Conservation (phyloP, 441 rosid genomes). For the Euphorbia corollata region DNA sequence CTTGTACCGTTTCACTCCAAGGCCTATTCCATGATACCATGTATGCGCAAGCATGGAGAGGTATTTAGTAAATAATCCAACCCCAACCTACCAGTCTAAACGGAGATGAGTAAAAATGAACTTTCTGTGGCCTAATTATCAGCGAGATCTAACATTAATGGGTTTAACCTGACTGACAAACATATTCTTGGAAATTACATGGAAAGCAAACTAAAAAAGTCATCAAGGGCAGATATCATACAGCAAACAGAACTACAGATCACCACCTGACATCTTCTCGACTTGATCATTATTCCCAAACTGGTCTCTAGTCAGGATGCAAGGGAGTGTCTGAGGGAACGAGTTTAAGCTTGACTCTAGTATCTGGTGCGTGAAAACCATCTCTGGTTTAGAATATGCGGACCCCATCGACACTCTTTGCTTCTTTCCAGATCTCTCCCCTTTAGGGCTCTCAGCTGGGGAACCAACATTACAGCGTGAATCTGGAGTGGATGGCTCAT, state of each 20-base stretch:
- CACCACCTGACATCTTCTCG: conserved; percentile 47
- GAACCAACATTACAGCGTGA: conserved; percentile 54
- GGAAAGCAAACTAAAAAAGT: conserved; percentile 21
- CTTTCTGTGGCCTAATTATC: conserved; percentile 28
- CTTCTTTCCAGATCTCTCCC: conserved; percentile 61
- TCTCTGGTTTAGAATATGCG: conserved; percentile 38
- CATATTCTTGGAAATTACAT: conserved; percentile 25
- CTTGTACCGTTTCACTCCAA: not conserved
- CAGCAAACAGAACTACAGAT: conserved; percentile 32
- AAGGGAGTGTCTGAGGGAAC: conserved; percentile 43
- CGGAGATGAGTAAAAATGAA: conserved; percentile 16
- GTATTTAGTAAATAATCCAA: not conserved
- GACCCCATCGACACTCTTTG: conserved; percentile 39
- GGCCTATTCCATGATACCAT: not conserved
- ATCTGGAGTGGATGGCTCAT: conserved; percentile 78
- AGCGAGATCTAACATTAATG: conserved; percentile 23
- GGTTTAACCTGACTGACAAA: conserved; percentile 25
- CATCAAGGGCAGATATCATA: conserved; percentile 7
- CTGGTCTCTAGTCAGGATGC: conserved; percentile 34
- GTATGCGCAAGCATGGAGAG: not conserved
- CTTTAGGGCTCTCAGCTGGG: conserved; percentile 47
- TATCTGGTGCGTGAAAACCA: conserved; percentile 54
- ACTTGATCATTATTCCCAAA: conserved; percentile 39
- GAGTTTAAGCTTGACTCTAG: conserved; percentile 74
- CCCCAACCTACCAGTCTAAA: conserved; percentile 13